Conservation (phyloP, 2,329 filamentous ascomycete species). For the Plectosphaerella cucumerina region DNA sequence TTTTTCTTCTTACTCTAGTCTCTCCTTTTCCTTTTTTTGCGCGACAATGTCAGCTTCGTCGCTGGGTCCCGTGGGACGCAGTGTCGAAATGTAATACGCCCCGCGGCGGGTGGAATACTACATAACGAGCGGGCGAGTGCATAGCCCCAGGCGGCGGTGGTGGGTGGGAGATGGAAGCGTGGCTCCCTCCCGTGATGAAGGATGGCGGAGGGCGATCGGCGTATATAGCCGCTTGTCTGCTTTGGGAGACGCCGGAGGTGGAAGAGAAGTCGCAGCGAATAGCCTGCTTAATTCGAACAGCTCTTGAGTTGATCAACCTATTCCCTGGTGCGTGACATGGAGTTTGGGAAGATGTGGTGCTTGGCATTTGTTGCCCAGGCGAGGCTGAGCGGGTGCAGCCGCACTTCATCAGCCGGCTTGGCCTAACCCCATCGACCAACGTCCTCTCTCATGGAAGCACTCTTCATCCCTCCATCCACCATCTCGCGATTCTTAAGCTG, state of each 20-base stretch:
- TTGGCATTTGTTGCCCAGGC: too few species aligned
- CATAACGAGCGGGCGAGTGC: too few species aligned
- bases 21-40: background rate
- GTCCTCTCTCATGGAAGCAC: too few species aligned
- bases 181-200: background rate
- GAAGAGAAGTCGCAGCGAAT: background rate
- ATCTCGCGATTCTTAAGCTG: too few species aligned
- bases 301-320: background rate
- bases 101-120: background rate
- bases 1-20: background rate
- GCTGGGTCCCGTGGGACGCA: background rate
- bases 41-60: background rate
- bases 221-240: background rate
- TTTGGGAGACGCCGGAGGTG: background rate
- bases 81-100: background rate
- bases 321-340: too few species aligned
- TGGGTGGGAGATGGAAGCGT: background rate
- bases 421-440: too few species aligned
- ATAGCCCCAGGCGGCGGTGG: background rate
- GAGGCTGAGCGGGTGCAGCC: too few species aligned
- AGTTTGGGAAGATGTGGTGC: too few species aligned
- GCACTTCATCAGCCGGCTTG: too few species aligned
- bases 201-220: background rate
- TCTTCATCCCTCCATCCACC: too few species aligned
- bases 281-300: background rate